Evolutionary conservation across 2,329 filamentous ascomycete genomes (phyloP).

Genomic region (Dothideomycetidae sp.): DNA sequence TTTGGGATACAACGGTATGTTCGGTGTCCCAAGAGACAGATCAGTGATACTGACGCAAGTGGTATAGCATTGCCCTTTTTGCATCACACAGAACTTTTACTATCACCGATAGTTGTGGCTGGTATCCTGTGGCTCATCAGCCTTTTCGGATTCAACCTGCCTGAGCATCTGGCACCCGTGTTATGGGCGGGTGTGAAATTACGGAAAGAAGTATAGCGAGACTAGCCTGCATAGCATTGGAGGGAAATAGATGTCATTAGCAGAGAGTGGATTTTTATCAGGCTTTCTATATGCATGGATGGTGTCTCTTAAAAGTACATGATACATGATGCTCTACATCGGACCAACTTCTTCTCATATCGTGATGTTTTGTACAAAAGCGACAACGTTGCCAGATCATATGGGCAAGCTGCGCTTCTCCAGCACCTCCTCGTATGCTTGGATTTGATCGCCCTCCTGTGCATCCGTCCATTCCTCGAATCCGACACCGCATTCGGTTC

Average conservation of each 20-base stretch:
- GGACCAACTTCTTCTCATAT: no score
- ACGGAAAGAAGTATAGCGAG: constrained; percentile 14
- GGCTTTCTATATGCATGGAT: no score
- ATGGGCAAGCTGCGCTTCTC: constrained; percentile 49
- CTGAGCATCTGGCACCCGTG: constrained; percentile 36
- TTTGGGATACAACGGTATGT: constrained; percentile 48
- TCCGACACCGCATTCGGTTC: constrained; percentile 80
- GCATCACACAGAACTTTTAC: constrained; percentile 50
- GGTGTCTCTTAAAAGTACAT: no score
- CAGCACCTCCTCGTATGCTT: constrained; percentile 66
- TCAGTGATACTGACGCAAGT: neutral
- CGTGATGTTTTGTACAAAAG: no score
- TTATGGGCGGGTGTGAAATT: constrained; percentile 35
- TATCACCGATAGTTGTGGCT: constrained; percentile 47
- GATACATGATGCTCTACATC: no score
- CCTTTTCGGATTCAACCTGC: constrained; percentile 37
- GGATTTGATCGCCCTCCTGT: constrained; percentile 67
- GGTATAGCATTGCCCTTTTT: constrained; percentile 46
- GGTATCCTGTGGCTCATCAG: constrained; percentile 44
- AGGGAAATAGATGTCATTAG: no score
- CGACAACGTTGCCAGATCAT: no score
- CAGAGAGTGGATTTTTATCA: no score
- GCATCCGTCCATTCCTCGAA: constrained; percentile 72
- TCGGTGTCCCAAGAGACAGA: neutral
- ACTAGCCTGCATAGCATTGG: no score